Conservation (phyloP, 306 rosid genomes). For the Rosa persica region DNA sequence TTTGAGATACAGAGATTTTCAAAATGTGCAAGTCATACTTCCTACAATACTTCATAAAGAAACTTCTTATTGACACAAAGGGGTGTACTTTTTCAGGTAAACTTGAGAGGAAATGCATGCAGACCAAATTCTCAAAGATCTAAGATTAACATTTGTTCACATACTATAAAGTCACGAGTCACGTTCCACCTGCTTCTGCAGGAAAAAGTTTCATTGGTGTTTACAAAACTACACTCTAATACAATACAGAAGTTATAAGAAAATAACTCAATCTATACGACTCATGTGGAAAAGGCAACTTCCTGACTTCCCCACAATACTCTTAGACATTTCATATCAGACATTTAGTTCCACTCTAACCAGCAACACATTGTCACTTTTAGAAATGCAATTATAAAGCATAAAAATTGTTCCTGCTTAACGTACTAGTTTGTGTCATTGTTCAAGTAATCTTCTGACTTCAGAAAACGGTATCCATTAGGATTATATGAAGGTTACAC, state of each 20-base stretch:
- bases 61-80: not conserved
- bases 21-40: not conserved
- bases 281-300: too few species aligned
- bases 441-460: not conserved
- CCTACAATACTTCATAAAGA: not conserved
- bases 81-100: not conserved
- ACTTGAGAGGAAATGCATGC: not conserved
- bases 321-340: too few species aligned
- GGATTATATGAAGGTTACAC: not conserved
- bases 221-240: too few species aligned
- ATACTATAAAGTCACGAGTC: not conserved
- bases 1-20: not conserved
- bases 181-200: too few species aligned
- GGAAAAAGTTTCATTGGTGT: too few species aligned
- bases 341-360: too few species aligned
- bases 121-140: not conserved
- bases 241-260: too few species aligned
- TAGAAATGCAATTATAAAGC: not conserved
- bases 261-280: too few species aligned
- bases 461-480: not conserved
- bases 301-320: too few species aligned
- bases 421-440: not conserved
- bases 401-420: not conserved
- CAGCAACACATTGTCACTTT: too few species aligned
- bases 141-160: not conserved